Base-by-base conservation (phyloP, 352 stramenopile species). In the Globisporangium megalacanthum region DNA sequence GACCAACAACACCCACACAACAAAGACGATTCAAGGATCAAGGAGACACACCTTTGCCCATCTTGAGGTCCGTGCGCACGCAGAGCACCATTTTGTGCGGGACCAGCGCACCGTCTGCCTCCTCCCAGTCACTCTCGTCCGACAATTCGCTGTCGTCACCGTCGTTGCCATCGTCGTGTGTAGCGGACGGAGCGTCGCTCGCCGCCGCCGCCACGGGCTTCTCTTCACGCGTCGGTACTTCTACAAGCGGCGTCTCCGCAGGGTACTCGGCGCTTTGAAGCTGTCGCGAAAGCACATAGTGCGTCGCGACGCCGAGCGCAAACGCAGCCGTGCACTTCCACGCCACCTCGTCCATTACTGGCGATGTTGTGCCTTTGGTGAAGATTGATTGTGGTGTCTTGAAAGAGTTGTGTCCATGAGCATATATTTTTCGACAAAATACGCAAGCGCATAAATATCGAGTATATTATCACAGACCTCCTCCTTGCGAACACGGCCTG, bases 31-130 rank as follows among this genome's bases (percentile, higher is more conserved):
- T 8, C 17, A 17, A 31, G 6, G 44, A n/a, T n/a, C n/a, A 14
- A 22, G 13, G 8, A 48, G 42, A 79, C 70, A 73, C 84, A 87
- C 94, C 95, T 78, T 98, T 98, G 65, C 91, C 90, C 95, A 99
- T 99, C 66, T 92, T 94, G 45, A 99, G 74, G 71, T 97, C 85
- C 36, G 86, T 96, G 62, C 96, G 95, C 63, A 98, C 95, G 58
- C 89, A 96, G 19, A 99, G 79, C 52, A 98, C 88, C 92, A 98
- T 98, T 64, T 96, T 96, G 73, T 95, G 85, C 20, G 83, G 83
- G 58, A 77, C 56, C 74, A 66, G 60, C 46, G 63, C 54, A 7
- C 73, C 73, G 51, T 93, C 82, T 44, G 72, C 69, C 60, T 70
- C 84, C 42, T 90, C 77, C 70, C 79, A 90, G 31, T 81, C 76